A percentile compares a stretch with the other conserved stretches of the same genome.
Conservation (phyloP, 2,329 filamentous ascomycete species). For the Xenoacremonium recifei region DNA sequence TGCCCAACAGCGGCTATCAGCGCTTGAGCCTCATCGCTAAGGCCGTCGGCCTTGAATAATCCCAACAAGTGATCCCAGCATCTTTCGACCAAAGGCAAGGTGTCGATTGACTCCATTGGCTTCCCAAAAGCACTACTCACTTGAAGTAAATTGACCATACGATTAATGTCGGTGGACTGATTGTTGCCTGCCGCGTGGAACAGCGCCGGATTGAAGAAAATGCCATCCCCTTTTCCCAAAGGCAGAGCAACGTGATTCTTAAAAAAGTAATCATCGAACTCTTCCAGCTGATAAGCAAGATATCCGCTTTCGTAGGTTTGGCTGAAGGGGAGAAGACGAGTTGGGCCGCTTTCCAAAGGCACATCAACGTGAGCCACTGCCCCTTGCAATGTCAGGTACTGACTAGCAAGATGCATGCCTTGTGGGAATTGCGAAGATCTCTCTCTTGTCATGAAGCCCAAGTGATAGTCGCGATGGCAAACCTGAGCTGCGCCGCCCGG, state of each 20-base stretch:
- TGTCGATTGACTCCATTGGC: slow-evolving; percentile 61
- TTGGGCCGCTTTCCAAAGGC: slow-evolving; percentile 57
- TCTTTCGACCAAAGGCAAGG: slow-evolving; percentile 43
- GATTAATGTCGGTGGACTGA: slow-evolving; percentile 41
- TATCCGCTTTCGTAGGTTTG: slow-evolving; percentile 57
- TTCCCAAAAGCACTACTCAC: slow-evolving; percentile 62
- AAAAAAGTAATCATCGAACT: slow-evolving; percentile 55
- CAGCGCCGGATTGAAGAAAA: slow-evolving; percentile 64
- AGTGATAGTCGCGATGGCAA: slow-evolving; percentile 61
- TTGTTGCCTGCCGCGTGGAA: slow-evolving; percentile 64
- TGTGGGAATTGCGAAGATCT: slow-evolving; percentile 47
- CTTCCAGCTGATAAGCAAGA: slow-evolving; percentile 52
- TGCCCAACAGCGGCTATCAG: slow-evolving; percentile 52
- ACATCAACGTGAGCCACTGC: slow-evolving; percentile 63
- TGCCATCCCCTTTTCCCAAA: slow-evolving; percentile 53
- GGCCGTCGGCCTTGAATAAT: slow-evolving; percentile 32
- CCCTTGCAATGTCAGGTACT: slow-evolving; percentile 61
- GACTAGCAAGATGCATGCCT: slow-evolving; percentile 51
- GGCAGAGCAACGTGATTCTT: slow-evolving; percentile 51
- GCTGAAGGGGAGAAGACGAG: slow-evolving; percentile 59
- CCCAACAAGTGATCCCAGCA: slow-evolving; percentile 41
- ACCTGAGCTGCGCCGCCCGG: slow-evolving; percentile 58
- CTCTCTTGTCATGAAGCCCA: slow-evolving; percentile 57
- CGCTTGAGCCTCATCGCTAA: slow-evolving; percentile 41
- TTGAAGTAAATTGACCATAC: slow-evolving; percentile 62